Conservation (phyloP, 805 yeast species). For the Diddensiella caesifluorescens region DNA sequence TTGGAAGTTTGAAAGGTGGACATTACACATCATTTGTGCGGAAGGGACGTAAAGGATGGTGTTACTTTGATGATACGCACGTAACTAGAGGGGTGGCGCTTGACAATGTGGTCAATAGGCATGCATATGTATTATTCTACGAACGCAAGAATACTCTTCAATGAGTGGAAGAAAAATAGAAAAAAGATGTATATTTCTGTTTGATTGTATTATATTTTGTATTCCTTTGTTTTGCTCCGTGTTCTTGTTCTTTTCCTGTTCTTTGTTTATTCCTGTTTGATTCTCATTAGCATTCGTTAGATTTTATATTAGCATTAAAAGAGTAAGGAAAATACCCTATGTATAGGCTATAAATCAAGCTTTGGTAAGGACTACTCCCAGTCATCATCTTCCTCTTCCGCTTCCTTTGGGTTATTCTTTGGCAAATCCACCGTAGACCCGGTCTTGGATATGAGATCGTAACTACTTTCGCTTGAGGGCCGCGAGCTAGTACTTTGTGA, state of each 20-base stretch:
- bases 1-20: slow-evolving; percentile 77
- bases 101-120: slow-evolving; percentile 55
- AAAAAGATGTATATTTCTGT: not conserved
- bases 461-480: slow-evolving; percentile 38
- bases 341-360: not conserved
- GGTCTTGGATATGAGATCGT: slow-evolving; percentile 37
- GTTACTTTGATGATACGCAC: slow-evolving; percentile 73
- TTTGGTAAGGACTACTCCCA: slow-evolving; percentile 49
- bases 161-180: not conserved
- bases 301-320: no score
- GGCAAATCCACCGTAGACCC: slow-evolving; percentile 35
- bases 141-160: slow-evolving; percentile 35
- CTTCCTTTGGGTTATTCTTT: slow-evolving; percentile 21
- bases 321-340: no score
- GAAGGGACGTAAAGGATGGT: slow-evolving; percentile 67
- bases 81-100: slow-evolving; percentile 49
- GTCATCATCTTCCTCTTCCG: slow-evolving; percentile 49
- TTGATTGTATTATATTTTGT: not conserved
- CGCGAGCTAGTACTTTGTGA: slow-evolving; percentile 24
- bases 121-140: slow-evolving; percentile 82
- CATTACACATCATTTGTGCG: slow-evolving; percentile 81
- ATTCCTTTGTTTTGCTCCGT: not conserved
- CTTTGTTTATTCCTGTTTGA: no score
- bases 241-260: no score
- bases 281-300: no score